These are phyloP conservation scores for Gloeophyllum trabeum DNA, from an alignment of 768 basidiomycete species.

Conservation along the genomic window DNA sequence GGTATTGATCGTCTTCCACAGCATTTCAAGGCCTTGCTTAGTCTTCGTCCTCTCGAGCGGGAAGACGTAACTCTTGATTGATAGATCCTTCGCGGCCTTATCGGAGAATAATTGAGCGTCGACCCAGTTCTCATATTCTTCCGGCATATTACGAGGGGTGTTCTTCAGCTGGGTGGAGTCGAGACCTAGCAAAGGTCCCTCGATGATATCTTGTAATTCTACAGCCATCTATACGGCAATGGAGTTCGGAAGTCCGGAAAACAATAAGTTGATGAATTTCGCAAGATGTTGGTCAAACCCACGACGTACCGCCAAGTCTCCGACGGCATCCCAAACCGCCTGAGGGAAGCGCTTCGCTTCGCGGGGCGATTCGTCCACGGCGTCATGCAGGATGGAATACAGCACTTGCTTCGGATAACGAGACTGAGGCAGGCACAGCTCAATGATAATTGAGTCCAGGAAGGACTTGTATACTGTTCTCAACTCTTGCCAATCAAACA, in stretches of 20 bases:
- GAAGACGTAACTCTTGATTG: conserved; percentile 42
- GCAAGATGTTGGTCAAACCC: background rate
- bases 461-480: conserved; percentile 64
- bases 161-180: conserved; percentile 43
- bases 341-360: conserved; percentile 74
- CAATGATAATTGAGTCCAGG: conserved; percentile 75
- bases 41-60: conserved; percentile 49
- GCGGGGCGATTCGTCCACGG: conserved; percentile 59
- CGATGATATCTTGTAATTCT: conserved; percentile 54
- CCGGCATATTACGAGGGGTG: conserved; percentile 39
- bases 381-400: conserved; percentile 57
- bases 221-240: conserved; percentile 41
- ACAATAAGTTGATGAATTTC: too few relatives aligned
- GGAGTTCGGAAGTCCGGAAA: too few relatives aligned
- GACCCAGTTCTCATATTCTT: conserved; percentile 53
- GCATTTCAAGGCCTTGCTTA: conserved; percentile 34
- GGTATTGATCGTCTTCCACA: conserved; percentile 56
- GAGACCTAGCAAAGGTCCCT: conserved; percentile 45
- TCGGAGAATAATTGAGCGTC: conserved; percentile 58
- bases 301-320: conserved; percentile 59
- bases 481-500: conserved; percentile 56
- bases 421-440: conserved; percentile 66
- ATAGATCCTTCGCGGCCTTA: conserved; percentile 37
- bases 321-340: conserved; percentile 70
- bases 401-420: conserved; percentile 57